These are phyloP conservation scores for Brachypodium distachyon DNA, from an alignment of 202 grass and related monocot genomes.

Conservation along the genomic window DNA sequence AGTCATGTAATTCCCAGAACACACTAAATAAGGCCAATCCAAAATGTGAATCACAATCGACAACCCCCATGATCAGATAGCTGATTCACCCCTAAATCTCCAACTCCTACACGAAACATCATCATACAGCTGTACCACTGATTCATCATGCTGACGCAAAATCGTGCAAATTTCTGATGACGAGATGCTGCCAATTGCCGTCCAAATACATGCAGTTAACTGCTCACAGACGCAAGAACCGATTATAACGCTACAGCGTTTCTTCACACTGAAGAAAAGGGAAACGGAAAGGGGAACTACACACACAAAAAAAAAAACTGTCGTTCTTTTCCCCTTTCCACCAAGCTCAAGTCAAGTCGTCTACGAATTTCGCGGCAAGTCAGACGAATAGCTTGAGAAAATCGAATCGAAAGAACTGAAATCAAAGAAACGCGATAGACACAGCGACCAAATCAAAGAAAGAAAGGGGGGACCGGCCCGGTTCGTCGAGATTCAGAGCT, in stretches of 20 bases:
- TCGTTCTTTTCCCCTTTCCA: background rate
- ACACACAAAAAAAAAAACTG: no score
- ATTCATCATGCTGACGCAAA: background rate
- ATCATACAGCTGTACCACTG: no score
- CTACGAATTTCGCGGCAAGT: background rate
- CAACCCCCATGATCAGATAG: background rate
- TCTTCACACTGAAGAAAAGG: background rate
- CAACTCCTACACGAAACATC: background rate
- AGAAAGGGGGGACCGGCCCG: background rate
- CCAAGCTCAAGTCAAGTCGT: background rate
- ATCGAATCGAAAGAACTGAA: background rate
- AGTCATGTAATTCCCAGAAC: background rate
- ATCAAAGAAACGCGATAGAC: background rate
- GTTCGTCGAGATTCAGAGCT: slow-evolving; percentile 8
- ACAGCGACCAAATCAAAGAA: background rate
- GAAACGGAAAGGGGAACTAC: no score
- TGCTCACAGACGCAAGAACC: background rate
- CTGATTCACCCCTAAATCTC: background rate
- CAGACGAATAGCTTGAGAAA: background rate
- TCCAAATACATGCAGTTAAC: background rate
- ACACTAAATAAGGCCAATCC: background rate
- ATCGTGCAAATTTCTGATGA: background rate
- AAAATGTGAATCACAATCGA: background rate
- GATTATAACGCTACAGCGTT: background rate
- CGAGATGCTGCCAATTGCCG: background rate